Evolutionary conservation across 108 stramenopile species (phyloP).

Genomic region (Cyclotella baltica): DNA sequence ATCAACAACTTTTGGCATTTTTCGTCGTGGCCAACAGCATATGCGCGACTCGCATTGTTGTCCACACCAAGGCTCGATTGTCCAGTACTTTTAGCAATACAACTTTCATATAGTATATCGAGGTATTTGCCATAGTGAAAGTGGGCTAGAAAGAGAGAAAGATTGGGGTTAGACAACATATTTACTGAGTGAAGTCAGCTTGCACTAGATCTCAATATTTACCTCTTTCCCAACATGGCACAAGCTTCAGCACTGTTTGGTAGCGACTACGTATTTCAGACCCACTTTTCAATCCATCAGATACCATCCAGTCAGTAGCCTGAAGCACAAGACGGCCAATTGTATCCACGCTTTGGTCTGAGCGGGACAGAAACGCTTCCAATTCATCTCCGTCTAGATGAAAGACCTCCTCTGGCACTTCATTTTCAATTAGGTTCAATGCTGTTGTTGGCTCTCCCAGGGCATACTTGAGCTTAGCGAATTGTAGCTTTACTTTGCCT

Average conservation of each 20-base stretch:
- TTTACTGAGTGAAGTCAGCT: neutral
- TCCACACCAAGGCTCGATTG: slow-evolving; percentile 41
- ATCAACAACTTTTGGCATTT: slow-evolving; percentile 75
- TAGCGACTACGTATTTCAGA: slow-evolving; percentile 76
- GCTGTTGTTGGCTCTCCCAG: slow-evolving; percentile 67
- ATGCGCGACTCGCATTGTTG: slow-evolving; percentile 55
- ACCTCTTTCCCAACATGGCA: slow-evolving; percentile 90
- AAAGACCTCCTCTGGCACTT: slow-evolving; percentile 38
- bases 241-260: slow-evolving; percentile 61
- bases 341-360: slow-evolving; percentile 30
- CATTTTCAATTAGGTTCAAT: slow-evolving; percentile 72
- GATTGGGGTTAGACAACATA: neutral
- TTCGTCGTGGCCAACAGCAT: slow-evolving; percentile 54
- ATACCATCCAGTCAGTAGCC: slow-evolving; percentile 83
- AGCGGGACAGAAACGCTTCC: slow-evolving; percentile 29
- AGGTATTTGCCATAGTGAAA: slow-evolving; percentile 60
- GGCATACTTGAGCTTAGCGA: slow-evolving; percentile 83
- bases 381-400: slow-evolving; percentile 35
- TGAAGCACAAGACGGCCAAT: slow-evolving; percentile 70
- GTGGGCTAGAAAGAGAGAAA: neutral
- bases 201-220: no score
- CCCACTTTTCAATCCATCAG: slow-evolving; percentile 71
- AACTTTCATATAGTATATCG: slow-evolving; percentile 65
- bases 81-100: slow-evolving; percentile 54
- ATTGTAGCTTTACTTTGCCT: slow-evolving; percentile 64